Base-by-base conservation (phyloP, 2,329 filamentous ascomycete species). In the Ascomycota sp. region DNA sequence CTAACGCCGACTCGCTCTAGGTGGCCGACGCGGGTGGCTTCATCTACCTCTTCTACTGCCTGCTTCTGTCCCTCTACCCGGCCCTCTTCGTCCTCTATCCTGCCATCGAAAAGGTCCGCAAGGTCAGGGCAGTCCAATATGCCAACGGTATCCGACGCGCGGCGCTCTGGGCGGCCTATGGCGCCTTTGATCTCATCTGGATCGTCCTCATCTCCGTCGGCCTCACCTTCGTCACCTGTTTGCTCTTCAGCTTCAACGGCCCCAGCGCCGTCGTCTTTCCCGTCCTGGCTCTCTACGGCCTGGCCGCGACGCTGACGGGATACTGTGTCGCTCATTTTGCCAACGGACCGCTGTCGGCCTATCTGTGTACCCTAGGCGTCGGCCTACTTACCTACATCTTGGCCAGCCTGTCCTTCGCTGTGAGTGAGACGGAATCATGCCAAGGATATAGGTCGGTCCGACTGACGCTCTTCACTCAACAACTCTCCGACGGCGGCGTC, bases 131-230 rank as follows among this genome's bases (percentile, higher is more conserved):
- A 4, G 56, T 93, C 17, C 73, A 91, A 47, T 92, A 89, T 50
- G 83, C 78, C 33, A 92, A 91, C 45, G 82, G 82, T 22, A 79
- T 91, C 21, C 64, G 76, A 19, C 71, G 75, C 2, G 55, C 73
- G 2, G 78, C 81, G 1, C 57, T 92, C 1, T 92, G 82, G 82
- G 50, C 78, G 1, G 78, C 82, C 2, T 86, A 92, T 44, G 58
- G 73, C 2, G 44, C 58, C 1, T 91, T 91, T 43, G 82, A 92
- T 52, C 79, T 82, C 37, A 44, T 67, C 22, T 72, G 83, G 32
- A 70, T 83, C 1, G 40, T 85, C 11, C 26, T 41, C 15, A 64
- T 73, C 10, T 70, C 70, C 20, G 66, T 69, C 4, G 42, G 82
- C 9, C 59, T 67, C 7, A 67, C 21, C n/a, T n/a, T n/a, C n/a